Conservation (phyloP, 192 early-diverging fungal genomes). For the Backusella tarrabulga region DNA sequence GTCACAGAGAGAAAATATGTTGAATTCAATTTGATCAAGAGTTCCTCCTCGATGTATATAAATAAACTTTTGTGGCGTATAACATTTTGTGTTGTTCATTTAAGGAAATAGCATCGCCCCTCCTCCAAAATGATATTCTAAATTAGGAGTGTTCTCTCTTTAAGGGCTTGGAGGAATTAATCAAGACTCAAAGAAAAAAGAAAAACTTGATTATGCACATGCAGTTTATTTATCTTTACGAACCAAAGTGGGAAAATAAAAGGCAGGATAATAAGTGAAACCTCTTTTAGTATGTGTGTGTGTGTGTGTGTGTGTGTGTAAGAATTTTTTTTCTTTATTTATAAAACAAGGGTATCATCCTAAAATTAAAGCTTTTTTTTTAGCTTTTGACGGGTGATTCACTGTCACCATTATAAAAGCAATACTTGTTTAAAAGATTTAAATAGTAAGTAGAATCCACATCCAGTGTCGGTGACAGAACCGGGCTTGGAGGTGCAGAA, state of each 20-base stretch:
- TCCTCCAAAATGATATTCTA: not conserved
- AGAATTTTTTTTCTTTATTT: not conserved
- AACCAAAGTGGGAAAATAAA: not conserved
- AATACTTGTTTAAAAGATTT: slow-evolving; percentile 56
- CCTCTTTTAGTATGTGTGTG: not conserved
- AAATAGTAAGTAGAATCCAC: slow-evolving; percentile 47
- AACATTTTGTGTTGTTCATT: too few species aligned
- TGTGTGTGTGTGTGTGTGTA: too few species aligned
- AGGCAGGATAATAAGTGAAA: not conserved
- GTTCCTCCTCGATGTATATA: not conserved
- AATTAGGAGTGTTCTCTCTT: not conserved
- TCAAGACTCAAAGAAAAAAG: not conserved
- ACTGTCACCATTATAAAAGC: slow-evolving; percentile 41
- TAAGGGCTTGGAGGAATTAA: not conserved
- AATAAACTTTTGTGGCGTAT: not conserved
- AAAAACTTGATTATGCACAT: slow-evolving; percentile 2
- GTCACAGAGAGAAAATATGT: not conserved
- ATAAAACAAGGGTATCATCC: not conserved
- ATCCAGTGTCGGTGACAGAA: slow-evolving; percentile 12
- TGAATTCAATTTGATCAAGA: not conserved
- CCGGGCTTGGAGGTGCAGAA: not conserved
- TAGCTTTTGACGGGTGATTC: not conserved
- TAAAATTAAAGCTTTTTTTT: not conserved
- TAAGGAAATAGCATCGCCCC: not conserved
- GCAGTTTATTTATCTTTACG: not conserved